phyloP scores from a whole-genome alignment of 2,329 filamentous ascomycete genomes.

The Fusarium oligoseptatum region DNA sequence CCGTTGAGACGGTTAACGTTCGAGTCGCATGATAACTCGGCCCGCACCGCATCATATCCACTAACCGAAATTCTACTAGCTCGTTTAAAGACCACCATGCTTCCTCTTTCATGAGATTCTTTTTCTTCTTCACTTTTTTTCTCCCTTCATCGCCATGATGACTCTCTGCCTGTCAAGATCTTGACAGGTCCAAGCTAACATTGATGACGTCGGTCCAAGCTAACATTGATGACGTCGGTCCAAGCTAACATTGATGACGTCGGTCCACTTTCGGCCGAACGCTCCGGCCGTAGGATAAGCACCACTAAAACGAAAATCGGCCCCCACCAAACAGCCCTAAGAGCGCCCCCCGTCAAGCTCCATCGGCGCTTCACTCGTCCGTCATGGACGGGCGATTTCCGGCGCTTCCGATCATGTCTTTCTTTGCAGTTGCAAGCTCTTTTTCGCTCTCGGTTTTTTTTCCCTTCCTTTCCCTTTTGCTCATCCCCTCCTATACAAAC shows the following conservation, averaged over 20 bases:
- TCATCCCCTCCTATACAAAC: neutral
- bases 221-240: neutral
- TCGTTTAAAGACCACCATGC: neutral
- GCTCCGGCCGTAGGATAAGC: slow-evolving; percentile 14
- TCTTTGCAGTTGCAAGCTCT: slow-evolving; percentile 7
- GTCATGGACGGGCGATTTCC: slow-evolving; percentile 33
- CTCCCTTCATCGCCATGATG: neutral
- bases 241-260: neutral
- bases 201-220: too few relatives aligned
- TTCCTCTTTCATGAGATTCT: neutral
- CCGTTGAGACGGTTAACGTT: slow-evolving; percentile 8
- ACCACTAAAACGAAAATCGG: slow-evolving; percentile 7
- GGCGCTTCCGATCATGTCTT: slow-evolving; percentile 38
- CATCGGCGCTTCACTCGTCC: slow-evolving; percentile 27
- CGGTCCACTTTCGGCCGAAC: slow-evolving; percentile 31
- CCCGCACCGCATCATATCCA: slow-evolving; percentile 26
- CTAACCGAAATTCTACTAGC: neutral
- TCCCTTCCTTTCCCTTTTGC: neutral
- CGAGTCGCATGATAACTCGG: slow-evolving; percentile 23
- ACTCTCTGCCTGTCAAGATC: neutral
- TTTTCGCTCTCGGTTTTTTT: slow-evolving; percentile 17
- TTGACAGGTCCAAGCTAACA: neutral
- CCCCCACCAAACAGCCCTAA: slow-evolving; percentile 26
- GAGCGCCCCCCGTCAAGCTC: slow-evolving; percentile 24
- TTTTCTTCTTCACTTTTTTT: neutral